These are phyloP conservation scores for Coemansia sp. DNA, from an alignment of 192 early-diverging fungal genomes.

Conservation along the genomic window DNA sequence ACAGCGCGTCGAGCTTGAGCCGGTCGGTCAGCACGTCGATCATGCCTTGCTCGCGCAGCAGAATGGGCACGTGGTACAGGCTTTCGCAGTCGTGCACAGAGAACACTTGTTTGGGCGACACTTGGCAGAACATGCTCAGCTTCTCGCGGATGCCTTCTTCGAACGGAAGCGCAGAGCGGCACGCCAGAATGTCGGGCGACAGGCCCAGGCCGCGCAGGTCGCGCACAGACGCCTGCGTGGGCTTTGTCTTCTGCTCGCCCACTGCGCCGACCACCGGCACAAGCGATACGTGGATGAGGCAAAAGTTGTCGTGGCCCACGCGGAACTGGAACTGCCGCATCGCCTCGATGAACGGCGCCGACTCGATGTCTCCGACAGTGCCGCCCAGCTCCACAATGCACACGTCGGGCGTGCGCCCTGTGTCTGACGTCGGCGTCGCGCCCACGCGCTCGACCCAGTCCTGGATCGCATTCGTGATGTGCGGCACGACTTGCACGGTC, in stretches of 20 bases:
- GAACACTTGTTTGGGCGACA: conserved; percentile 86
- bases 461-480: conserved; percentile 96
- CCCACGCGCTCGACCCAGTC: conserved; percentile 98
- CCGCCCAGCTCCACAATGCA: conserved; percentile 99
- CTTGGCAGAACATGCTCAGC: conserved; percentile 99
- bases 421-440: conserved; percentile 77
- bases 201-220: conserved; percentile 94
- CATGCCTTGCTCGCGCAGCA: conserved; percentile 84
- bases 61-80: conserved; percentile 94
- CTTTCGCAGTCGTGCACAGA: conserved; percentile 96
- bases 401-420: conserved; percentile 73
- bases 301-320: conserved; percentile 98
- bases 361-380: conserved; percentile 98
- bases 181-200: conserved; percentile 94
- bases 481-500: conserved; percentile 98
- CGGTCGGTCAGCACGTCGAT: conserved; percentile 79
- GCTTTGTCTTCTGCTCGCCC: conserved; percentile 99
- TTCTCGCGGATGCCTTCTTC: conserved; percentile 83
- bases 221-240: conserved; percentile 94
- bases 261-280: conserved; percentile 96
- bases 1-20: conserved; percentile 67
- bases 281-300: conserved; percentile 94
- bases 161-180: conserved; percentile 83
- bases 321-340: conserved; percentile 99
- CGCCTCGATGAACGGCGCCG: conserved; percentile 98